A percentile compares a stretch with the other conserved stretches of the same genome.
phyloP scores from a whole-genome alignment of 208 protist species.

The Sergeia podlipaevii region DNA sequence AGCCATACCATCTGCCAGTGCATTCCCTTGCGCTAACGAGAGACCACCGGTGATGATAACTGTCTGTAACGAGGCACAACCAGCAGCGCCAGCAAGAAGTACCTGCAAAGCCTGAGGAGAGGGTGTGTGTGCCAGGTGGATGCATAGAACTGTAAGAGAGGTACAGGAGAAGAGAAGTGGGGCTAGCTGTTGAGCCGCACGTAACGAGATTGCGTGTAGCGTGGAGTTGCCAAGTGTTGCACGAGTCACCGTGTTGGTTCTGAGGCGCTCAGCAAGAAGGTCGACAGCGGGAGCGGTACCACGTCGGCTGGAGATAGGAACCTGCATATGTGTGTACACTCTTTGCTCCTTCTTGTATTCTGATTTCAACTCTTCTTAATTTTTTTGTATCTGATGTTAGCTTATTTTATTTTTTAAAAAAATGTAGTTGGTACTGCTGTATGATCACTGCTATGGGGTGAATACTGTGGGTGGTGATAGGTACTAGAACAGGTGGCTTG shows the following conservation, averaged over 20 bases:
- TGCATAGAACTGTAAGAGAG: conserved; percentile 33
- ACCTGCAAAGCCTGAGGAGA: conserved; percentile 38
- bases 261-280: conserved; percentile 3
- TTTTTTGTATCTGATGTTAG: no score
- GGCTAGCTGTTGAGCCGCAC: conserved; percentile 28
- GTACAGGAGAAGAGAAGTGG: conserved; percentile 35
- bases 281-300: background rate
- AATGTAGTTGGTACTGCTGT: no score
- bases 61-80: conserved; percentile 27
- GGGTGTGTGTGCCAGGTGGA: conserved; percentile 37
- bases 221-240: conserved; percentile 49
- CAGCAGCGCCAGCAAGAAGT: conserved; percentile 38
- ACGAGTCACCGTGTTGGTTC: conserved; percentile 30
- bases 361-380: no score
- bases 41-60: conserved; percentile 45
- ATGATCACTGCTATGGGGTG: no score
- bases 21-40: conserved; percentile 38
- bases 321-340: no score
- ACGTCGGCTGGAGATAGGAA: no score
- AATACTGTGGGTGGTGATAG: no score
- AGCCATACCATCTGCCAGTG: conserved; percentile 32
- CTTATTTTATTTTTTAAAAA: no score
- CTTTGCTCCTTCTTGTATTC: no score
- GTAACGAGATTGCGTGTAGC: conserved; percentile 33
- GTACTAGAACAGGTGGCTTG: no score